Base-by-base conservation (phyloP, 495 filamentous ascomycete genomes). In the Xylaria flabelliformis region DNA sequence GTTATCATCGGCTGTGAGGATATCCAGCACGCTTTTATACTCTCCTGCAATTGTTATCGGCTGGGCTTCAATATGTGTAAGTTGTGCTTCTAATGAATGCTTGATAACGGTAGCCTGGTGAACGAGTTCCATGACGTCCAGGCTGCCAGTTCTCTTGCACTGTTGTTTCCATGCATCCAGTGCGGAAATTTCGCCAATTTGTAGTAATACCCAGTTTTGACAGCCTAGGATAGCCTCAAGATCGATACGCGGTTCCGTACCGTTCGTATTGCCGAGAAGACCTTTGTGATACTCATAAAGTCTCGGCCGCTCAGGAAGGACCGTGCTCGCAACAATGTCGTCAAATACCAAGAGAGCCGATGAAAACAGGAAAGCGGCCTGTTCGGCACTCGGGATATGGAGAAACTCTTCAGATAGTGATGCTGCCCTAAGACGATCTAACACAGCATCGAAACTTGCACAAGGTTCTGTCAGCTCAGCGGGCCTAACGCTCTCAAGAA, bases 321-420 rank as follows among this genome's bases (percentile, higher is more conserved):
- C 48, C 5, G 83, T 87, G 78, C 85, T 85, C 26, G 83, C 82
- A 15, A 89, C 74, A 59, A 85, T 81, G 71, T 88, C 87, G 69
- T 84, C 82, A 17, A 85, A 77, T 17, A 88, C 74, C 36, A 88
- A 74, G 44, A 85, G 77, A 6, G 85, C 76, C 5, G 85, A 81
- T n/a, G 80, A 87, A 76, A 89, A 89, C 19, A 82, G 81, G 66
- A 88, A 83, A 26, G 84, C 84, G 0, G 86, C 82, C 73, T 88
- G 86, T 58, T 87, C 85, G 9, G 86, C 75, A 32, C 78, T 86
- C 69, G 78, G 82, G n/a, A 63, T 39, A 0, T 59, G 61, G 36
- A 78, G 72, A 53, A 77, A 75, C 42, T 21, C 77, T 21, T 29
- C 34, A 21, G 56, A 36, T 39, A 32, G 56, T 12, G 74, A 64